Percentiles rank a stretch among this genome's conserved stretches.
Conservation (phyloP, 192 early-diverging fungal species). For the Rhizophagus sp. region DNA sequence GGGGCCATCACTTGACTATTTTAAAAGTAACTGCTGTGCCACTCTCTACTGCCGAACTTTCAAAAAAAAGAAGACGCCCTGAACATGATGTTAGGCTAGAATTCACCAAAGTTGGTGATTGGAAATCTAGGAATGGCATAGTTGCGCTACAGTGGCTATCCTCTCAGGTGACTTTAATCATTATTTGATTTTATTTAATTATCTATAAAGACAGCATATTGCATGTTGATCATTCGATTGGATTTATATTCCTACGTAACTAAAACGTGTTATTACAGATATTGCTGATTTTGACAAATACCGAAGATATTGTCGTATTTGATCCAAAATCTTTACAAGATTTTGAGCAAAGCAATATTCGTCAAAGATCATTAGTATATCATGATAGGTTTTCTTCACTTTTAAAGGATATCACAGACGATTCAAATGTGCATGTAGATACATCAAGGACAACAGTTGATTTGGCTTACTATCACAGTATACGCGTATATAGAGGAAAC, state of each 20-base stretch:
- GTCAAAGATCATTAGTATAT: slow-evolving; percentile 53
- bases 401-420: slow-evolving; percentile 44
- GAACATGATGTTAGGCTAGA: slow-evolving; percentile 42
- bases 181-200: neutral
- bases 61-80: slow-evolving; percentile 21
- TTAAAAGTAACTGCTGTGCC: slow-evolving; percentile 41
- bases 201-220: neutral
- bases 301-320: slow-evolving; percentile 60
- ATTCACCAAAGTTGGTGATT: slow-evolving; percentile 54
- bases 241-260: neutral
- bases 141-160: slow-evolving; percentile 63
- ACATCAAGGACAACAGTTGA: slow-evolving; percentile 25
- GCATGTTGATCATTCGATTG: neutral
- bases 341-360: slow-evolving; percentile 49
- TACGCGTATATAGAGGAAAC: slow-evolving; percentile 56
- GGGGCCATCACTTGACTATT: slow-evolving; percentile 57
- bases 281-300: slow-evolving; percentile 55
- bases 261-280: slow-evolving; percentile 39
- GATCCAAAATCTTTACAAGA: slow-evolving; percentile 54
- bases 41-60: neutral
- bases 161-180: slow-evolving; percentile 44
- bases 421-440: slow-evolving; percentile 18
- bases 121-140: slow-evolving; percentile 53
- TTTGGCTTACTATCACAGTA: slow-evolving; percentile 58
- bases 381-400: slow-evolving; percentile 51